Percentiles rank a stretch among this genome's conserved stretches.
Evolutionary conservation across 1,139 yeast species (phyloP).

Genomic region (Sugiyamaella castrensis): DNA sequence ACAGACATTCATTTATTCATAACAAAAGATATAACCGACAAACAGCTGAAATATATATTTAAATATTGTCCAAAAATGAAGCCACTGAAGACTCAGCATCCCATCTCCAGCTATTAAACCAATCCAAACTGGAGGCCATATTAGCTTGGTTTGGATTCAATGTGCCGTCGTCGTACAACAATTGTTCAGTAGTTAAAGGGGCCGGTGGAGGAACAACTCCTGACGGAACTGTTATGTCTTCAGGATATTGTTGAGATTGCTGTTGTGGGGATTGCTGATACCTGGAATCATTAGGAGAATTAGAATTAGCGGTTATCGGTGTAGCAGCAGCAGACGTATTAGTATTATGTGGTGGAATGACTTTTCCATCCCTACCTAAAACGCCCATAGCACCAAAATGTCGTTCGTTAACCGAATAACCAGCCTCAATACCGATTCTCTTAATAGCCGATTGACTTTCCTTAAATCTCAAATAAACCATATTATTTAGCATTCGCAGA

Average conservation of each 20-base stretch:
- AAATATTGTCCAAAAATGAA: constrained; percentile 18
- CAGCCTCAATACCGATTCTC: constrained; percentile 54
- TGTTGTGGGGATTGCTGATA: constrained; percentile 7
- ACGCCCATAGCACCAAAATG: constrained; percentile 39
- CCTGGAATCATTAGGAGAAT: constrained; percentile 1
- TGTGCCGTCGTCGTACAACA: not conserved
- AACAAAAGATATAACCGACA: not conserved
- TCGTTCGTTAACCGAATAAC: constrained; percentile 52
- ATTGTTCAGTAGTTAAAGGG: not conserved
- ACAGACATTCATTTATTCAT: not conserved
- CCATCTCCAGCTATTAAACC: constrained; percentile 32
- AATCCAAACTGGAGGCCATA: constrained; percentile 26
- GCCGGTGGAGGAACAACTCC: not conserved
- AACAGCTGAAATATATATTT: constrained; percentile 3
- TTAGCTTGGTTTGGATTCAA: constrained; percentile 1
- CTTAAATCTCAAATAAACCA: constrained; percentile 47
- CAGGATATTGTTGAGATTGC: constrained; percentile 7
- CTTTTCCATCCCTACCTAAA: constrained; percentile 23
- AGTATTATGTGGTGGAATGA: constrained; percentile 13
- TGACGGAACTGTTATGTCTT: not conserved
- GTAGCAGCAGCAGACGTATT: not conserved
- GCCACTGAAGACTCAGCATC: constrained; percentile 24
- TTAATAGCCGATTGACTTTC: constrained; percentile 41
- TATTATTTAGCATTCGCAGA: constrained; percentile 53
- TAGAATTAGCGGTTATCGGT: not conserved